Evolutionary conservation across 2,329 filamentous ascomycete species (phyloP).

Genomic region (Cercospora janseana): DNA sequence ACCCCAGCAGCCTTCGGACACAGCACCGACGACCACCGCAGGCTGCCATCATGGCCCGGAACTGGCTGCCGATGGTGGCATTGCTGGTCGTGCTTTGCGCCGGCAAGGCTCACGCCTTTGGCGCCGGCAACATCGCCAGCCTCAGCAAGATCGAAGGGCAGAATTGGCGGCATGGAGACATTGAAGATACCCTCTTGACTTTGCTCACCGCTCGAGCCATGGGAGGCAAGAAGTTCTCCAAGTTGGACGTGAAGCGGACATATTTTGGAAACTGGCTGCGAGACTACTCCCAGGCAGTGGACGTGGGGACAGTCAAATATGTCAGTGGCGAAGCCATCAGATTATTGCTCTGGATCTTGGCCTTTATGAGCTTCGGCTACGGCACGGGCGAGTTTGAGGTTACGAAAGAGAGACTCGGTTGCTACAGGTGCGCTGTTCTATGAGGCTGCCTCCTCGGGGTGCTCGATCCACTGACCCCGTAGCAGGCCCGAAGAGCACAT

Average conservation of each 20-base stretch:
- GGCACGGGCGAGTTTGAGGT: slow-evolving; percentile 84
- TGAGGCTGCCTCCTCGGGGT: too few species aligned
- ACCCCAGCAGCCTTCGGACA: too few species aligned
- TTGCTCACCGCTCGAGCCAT: slow-evolving; percentile 56
- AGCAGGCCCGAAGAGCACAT: slow-evolving; percentile 88
- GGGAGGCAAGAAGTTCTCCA: slow-evolving; percentile 79
- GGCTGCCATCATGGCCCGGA: slow-evolving; percentile 24
- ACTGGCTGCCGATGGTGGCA: slow-evolving; percentile 26
- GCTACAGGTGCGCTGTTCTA: slow-evolving; percentile 75
- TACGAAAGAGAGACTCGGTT: slow-evolving; percentile 72
- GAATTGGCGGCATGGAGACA: slow-evolving; percentile 55
- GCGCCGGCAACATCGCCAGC: slow-evolving; percentile 78
- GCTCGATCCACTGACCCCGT: too few species aligned
- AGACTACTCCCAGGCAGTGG: slow-evolving; percentile 91
- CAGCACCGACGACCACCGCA: background rate
- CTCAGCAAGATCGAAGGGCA: slow-evolving; percentile 58
- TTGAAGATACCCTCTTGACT: slow-evolving; percentile 55
- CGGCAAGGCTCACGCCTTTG: slow-evolving; percentile 40
- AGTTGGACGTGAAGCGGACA: slow-evolving; percentile 76
- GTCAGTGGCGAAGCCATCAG: slow-evolving; percentile 89
- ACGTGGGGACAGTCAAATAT: slow-evolving; percentile 86
- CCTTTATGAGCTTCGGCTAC: slow-evolving; percentile 84
- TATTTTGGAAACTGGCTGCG: slow-evolving; percentile 97
- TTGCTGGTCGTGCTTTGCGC: slow-evolving; percentile 29
- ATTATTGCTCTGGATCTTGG: slow-evolving; percentile 81